phyloP scores from a whole-genome alignment of 2,329 filamentous ascomycete species.

The Sporothrix inflata region DNA sequence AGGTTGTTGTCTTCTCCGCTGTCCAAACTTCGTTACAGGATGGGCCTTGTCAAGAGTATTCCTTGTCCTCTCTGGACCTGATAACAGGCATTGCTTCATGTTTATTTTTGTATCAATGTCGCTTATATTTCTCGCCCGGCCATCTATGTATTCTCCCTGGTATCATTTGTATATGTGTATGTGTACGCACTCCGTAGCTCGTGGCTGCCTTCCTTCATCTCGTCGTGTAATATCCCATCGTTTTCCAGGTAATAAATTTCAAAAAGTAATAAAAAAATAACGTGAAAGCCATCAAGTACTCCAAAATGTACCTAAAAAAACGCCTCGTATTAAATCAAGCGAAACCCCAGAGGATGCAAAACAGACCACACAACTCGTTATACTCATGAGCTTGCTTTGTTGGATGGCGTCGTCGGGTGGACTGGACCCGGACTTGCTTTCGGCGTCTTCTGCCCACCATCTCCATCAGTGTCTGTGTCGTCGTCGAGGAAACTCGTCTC shows the following conservation, averaged over 20 bases:
- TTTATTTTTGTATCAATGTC: not conserved
- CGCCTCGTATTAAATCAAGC: not conserved
- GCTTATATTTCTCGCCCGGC: not conserved
- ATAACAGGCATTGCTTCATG: not conserved
- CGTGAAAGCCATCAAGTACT: too few species aligned
- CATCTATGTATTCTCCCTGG: slow-evolving; percentile 6
- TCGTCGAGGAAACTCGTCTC: slow-evolving; percentile 21
- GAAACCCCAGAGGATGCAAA: not conserved
- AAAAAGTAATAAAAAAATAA: not conserved
- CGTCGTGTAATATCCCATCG: not conserved
- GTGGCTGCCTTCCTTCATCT: not conserved
- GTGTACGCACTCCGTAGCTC: not conserved
- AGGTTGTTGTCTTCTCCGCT: not conserved
- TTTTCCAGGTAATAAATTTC: not conserved
- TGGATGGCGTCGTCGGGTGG: not conserved
- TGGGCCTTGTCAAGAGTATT: not conserved
- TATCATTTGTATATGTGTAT: not conserved
- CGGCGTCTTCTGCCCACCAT: not conserved
- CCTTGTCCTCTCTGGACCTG: not conserved
- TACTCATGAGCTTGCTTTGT: not conserved
- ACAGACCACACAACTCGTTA: not conserved
- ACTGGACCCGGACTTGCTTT: not conserved
- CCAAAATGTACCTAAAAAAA: not conserved
- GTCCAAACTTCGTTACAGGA: not conserved
- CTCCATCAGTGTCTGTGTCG: slow-evolving; percentile 10